Conservation (phyloP, 495 filamentous ascomycete genomes). For the Neurospora sp. region DNA sequence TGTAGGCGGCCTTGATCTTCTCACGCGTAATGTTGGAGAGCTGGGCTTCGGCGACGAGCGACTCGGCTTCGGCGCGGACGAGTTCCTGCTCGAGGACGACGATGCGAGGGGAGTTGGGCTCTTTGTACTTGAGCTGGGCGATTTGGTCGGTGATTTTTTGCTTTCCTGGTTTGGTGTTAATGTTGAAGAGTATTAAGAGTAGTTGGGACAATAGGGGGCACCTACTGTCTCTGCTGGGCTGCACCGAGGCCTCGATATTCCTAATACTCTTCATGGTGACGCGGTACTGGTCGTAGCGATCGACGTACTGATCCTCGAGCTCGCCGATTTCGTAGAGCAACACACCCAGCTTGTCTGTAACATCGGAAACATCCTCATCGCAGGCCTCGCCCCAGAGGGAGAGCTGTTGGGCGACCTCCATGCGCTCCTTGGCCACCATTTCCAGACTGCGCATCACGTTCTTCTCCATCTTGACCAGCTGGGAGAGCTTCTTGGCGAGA, state of each 20-base stretch:
- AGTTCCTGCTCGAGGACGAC: slow-evolving; percentile 97
- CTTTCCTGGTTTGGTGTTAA: slow-evolving; percentile 52
- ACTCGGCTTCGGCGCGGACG: slow-evolving; percentile 95
- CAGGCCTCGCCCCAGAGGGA: slow-evolving; percentile 95
- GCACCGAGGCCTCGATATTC: slow-evolving; percentile 96
- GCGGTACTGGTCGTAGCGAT: slow-evolving; percentile 97
- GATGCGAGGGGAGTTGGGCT: slow-evolving; percentile 93
- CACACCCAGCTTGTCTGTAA: slow-evolving; percentile 97
- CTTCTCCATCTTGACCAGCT: slow-evolving; percentile 99
- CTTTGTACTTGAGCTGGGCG: slow-evolving; percentile 98
- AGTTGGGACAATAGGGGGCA: background rate
- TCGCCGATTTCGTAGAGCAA: slow-evolving; percentile 97
- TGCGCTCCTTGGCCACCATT: slow-evolving; percentile 84
- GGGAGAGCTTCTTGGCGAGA: slow-evolving; percentile 90
- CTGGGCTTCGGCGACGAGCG: slow-evolving; percentile 93
- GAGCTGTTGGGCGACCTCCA: slow-evolving; percentile 98
- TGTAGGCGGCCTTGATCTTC: slow-evolving; percentile 96
- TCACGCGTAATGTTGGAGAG: slow-evolving; percentile 98
- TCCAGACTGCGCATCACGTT: slow-evolving; percentile 99
- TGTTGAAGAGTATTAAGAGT: background rate
- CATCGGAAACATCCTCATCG: slow-evolving; percentile 96
- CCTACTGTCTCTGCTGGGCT: slow-evolving; percentile 93
- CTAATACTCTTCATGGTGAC: slow-evolving; percentile 98
- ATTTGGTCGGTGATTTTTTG: slow-evolving; percentile 99
- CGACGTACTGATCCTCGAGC: slow-evolving; percentile 94